A percentile compares a stretch with the other conserved stretches of the same genome.
phyloP scores from a whole-genome alignment of 495 filamentous ascomycete species.

The Cudoniella acicularis region DNA sequence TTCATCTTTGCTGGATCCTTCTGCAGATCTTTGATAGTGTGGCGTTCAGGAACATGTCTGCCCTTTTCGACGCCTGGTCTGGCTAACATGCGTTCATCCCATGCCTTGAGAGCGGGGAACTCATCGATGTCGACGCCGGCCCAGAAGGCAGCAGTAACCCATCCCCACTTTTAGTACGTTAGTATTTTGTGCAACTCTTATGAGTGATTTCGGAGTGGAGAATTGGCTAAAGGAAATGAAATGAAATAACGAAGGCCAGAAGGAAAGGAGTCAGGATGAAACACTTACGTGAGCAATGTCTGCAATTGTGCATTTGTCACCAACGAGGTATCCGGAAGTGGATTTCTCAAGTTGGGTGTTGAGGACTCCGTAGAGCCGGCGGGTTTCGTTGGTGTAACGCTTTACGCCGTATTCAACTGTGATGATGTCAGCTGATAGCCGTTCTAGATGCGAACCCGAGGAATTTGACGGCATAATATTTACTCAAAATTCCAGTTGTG shows the following conservation, averaged over 20 bases:
- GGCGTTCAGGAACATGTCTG: conserved; percentile 65
- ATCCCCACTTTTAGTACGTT: conserved; percentile 6
- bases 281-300: conserved; percentile 75
- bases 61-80: conserved; percentile 74
- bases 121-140: conserved; percentile 72
- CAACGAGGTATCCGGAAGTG: conserved; percentile 68
- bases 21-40: conserved; percentile 53
- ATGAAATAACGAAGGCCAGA: neutral
- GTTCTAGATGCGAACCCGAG: neutral
- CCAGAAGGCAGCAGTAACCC: conserved; percentile 45
- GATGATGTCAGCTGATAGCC: neutral
- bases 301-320: conserved; percentile 75
- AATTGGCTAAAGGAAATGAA: neutral
- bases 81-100: conserved; percentile 59
- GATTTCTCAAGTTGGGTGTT: conserved; percentile 66
- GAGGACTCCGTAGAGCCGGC: conserved; percentile 75
- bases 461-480: no score
- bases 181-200: neutral
- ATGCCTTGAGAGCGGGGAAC: conserved; percentile 68
- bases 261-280: conserved; percentile 7
- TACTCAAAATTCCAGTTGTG: neutral
- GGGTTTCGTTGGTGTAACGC: conserved; percentile 78
- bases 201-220: no score
- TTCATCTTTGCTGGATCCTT: conserved; percentile 47
- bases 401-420: conserved; percentile 72